A percentile compares a stretch with the other conserved stretches of the same genome.
Conservation (phyloP, 2,329 filamentous ascomycete genomes). For the Pochonia chlamydosporia region DNA sequence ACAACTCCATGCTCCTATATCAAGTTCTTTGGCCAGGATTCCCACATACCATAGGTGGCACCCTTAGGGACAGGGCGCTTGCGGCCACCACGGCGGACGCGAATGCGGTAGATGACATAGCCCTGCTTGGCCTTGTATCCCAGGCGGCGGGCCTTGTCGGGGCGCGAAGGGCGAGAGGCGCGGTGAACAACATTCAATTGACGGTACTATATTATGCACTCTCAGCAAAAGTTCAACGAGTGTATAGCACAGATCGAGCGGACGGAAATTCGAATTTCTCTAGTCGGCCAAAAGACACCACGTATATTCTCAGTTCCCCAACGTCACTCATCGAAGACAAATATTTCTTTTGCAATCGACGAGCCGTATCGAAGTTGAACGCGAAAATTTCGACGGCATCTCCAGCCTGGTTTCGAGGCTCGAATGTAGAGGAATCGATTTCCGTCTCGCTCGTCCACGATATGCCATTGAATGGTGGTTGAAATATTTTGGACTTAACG, state of each 20-base stretch:
- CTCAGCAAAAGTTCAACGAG: slow-evolving; percentile 99
- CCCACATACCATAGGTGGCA: slow-evolving; percentile 89
- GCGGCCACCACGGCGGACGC: slow-evolving; percentile 96
- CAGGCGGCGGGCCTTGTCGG: slow-evolving; percentile 99
- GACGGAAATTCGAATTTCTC: background rate
- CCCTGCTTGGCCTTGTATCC: slow-evolving; percentile 99
- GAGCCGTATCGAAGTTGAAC: background rate
- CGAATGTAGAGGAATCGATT: slow-evolving; percentile 13
- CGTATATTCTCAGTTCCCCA: background rate
- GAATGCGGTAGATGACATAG: slow-evolving; percentile 99
- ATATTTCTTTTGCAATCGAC: background rate
- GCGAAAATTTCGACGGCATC: background rate
- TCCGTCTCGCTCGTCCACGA: slow-evolving; percentile 27
- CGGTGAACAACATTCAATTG: slow-evolving; percentile 99
- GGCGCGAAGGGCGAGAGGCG: slow-evolving; percentile 93
- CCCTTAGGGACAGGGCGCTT: slow-evolving; percentile 96
- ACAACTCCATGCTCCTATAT: too few species aligned
- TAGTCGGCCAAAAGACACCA: background rate
- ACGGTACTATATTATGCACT: slow-evolving; percentile 99
- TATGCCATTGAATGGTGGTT: slow-evolving; percentile 22
- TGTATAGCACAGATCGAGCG: slow-evolving; percentile 65
- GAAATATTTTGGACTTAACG: slow-evolving; percentile 42
- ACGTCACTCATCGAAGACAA: background rate
- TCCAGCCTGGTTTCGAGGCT: background rate
- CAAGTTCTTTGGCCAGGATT: background rate